A percentile compares a stretch with the other conserved stretches of the same genome.
Evolutionary conservation across 495 filamentous ascomycete genomes (phyloP).

Genomic region (Daldinia childiae): DNA sequence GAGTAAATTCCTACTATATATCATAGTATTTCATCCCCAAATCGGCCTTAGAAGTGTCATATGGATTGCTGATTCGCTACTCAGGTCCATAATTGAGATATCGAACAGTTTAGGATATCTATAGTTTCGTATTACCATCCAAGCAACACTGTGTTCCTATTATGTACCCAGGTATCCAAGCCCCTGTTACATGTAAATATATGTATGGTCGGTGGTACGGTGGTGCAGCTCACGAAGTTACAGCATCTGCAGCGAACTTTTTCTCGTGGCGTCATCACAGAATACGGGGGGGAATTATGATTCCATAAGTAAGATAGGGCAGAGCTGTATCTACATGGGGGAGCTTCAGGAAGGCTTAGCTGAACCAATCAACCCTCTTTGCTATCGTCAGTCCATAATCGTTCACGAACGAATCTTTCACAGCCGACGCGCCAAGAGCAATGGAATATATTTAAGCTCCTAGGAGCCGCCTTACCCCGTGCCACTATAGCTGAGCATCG

Average conservation of each 20-base stretch:
- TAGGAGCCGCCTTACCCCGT: conserved; percentile 18
- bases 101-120: background rate
- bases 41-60: background rate
- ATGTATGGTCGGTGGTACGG: background rate
- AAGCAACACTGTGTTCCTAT: background rate
- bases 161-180: background rate
- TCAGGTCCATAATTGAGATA: background rate
- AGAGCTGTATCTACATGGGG: background rate
- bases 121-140: background rate
- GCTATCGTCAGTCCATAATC: conserved; percentile 6
- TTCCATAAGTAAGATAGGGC: conserved; percentile 5
- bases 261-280: background rate
- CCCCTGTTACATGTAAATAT: background rate
- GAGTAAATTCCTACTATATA: background rate
- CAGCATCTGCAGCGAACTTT: background rate
- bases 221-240: background rate
- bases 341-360: conserved; percentile 1
- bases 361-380: conserved; percentile 15
- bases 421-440: conserved; percentile 17
- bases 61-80: background rate
- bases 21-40: conserved; percentile 8
- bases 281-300: background rate
- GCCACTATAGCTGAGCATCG: conserved; percentile 17
- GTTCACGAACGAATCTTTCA: conserved; percentile 17
- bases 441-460: conserved; percentile 11